phyloP scores from a whole-genome alignment of 208 protist species.

The Trichomonas tenax region DNA sequence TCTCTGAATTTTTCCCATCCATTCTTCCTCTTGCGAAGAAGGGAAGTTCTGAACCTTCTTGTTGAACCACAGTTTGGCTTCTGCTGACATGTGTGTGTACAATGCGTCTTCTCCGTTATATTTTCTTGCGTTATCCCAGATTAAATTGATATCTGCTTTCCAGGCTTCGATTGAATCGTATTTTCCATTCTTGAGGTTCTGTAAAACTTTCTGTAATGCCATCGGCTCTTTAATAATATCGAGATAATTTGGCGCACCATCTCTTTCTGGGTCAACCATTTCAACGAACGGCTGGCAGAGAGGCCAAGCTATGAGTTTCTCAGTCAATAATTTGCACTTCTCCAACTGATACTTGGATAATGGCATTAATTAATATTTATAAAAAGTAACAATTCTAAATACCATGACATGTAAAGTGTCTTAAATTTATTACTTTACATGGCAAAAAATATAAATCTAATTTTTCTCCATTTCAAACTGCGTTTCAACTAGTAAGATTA shows the following conservation, averaged over 20 bases:
- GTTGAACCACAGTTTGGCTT: neutral
- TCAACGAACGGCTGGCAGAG: neutral
- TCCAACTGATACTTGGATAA: neutral
- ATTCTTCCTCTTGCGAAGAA: neutral
- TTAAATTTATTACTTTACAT: too few relatives aligned
- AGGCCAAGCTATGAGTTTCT: neutral
- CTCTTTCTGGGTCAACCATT: neutral
- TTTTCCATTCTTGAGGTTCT: neutral
- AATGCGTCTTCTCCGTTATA: slow-evolving; percentile 11
- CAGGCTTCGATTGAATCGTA: neutral
- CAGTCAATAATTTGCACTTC: neutral
- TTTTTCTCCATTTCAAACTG: too few relatives aligned
- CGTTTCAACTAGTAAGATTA: too few relatives aligned
- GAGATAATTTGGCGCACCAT: neutral
- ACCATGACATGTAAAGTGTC: too few relatives aligned
- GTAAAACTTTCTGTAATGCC: neutral
- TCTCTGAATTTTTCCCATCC: neutral
- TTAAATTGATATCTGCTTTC: neutral
- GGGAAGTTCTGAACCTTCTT: neutral
- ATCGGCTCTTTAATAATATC: neutral
- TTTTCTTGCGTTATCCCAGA: neutral
- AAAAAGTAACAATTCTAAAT: too few relatives aligned
- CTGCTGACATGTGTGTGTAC: neutral
- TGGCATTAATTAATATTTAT: neutral
- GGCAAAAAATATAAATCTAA: too few relatives aligned